Conservation (phyloP, 2,329 filamentous ascomycete species). For the Fusarium papillatum region DNA sequence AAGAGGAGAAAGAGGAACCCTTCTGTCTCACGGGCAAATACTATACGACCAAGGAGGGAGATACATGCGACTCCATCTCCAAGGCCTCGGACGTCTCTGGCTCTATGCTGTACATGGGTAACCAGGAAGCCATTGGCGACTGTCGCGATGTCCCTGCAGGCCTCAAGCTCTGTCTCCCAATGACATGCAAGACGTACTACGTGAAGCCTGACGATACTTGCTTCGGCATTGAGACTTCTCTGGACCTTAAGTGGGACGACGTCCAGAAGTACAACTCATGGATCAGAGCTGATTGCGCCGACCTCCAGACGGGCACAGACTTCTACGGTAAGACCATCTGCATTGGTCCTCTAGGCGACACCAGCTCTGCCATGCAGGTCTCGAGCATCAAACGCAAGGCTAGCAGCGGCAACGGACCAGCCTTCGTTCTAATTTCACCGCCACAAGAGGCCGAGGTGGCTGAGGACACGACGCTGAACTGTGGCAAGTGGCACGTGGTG, state of each 20-base stretch:
- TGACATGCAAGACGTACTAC: background rate
- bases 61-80: conserved; percentile 22
- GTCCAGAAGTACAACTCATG: background rate
- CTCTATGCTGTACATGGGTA: conserved; percentile 28
- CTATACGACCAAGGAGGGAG: conserved; percentile 6
- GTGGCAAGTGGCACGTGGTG: too few relatives aligned
- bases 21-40: conserved; percentile 11
- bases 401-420: too few relatives aligned
- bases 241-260: background rate
- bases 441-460: too few relatives aligned
- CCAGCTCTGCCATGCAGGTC: too few relatives aligned
- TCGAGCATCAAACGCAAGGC: too few relatives aligned
- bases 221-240: background rate
- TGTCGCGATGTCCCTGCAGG: conserved; percentile 23
- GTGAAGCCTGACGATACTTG: conserved; percentile 1
- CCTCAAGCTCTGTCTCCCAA: conserved; percentile 20
- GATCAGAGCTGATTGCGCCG: background rate
- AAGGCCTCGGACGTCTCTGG: conserved; percentile 23
- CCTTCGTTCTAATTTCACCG: too few relatives aligned
- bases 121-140: conserved; percentile 23
- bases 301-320: background rate
- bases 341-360: too few relatives aligned
- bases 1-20: background rate
- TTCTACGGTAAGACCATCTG: conserved; percentile 1
- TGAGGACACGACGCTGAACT: too few relatives aligned